Evolutionary conservation across 1,284 basidiomycete genomes (phyloP), one percentile per base, ranked within the genome.

Genomic region (Irpex sp.): DNA sequence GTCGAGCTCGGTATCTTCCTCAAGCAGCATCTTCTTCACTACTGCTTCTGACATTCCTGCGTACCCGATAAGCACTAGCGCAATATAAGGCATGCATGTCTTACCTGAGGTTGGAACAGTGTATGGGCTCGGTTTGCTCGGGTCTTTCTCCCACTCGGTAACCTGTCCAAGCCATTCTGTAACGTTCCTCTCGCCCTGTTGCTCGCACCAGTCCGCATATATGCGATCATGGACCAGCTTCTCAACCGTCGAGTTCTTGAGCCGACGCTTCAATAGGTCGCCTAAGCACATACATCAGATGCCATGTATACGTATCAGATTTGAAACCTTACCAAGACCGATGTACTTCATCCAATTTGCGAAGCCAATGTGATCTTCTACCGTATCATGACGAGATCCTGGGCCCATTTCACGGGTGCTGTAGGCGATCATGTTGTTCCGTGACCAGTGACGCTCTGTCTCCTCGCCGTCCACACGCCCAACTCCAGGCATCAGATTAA

Each of bases 391-490:
- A 6, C 63, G 62, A 1, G 58, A 60, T 36, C 67, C 64, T 5
- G 66, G 61, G 3, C 61, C 63, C 62, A 68, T 68, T 28, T 68
- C 67, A 19, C 61, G 60, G 4, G 67, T 68, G 19, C 64, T 64
- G 4, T 23, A 48, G 1, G 65, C 60, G 3, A 59, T 37, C 0
- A 56, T 52, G 49, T 69, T 65, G 18, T 65, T 23, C 4, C 28
- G 10, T 3, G 64, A 57, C 70, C 70, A 72, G n/a, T 58, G 28
- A 0, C 68, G 62, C 57, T 72, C 70, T 10, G 67, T 59, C 3
- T 61, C 67, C 52, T 72, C 69, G 16, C 68, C 66, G 49, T 69
- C 66, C 4, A 64, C 66, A 12, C 65, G 63, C 0, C 64, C 68
- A 5, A 61, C 66, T 6, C 69, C 69, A 0, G 49, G 55, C 35